Base-by-base conservation (phyloP, 495 filamentous ascomycete genomes). In the Filosporella fistucella region DNA sequence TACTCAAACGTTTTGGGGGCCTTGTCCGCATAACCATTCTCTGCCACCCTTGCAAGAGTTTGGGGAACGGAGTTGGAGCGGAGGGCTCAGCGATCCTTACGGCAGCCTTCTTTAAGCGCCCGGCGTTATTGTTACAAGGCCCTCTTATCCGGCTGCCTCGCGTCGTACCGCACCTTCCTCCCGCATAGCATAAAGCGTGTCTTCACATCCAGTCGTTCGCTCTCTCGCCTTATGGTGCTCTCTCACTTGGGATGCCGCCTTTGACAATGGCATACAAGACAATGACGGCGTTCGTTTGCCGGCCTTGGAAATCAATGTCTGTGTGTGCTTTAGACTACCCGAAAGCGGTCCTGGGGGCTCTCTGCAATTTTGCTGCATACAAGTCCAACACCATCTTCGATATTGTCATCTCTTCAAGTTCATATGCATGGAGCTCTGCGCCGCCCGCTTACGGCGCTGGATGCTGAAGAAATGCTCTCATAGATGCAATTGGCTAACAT, bases 51-150 rank as follows among this genome's bases (percentile, higher is more conserved):
- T 55, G 52, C 30, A 37, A 34, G 13, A 37, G 49, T 51, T 54
- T 51, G 22, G 41, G 18, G 38, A 38, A 20, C 25, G 37, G 40
- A 23, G 49, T 47, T 55, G 36, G 37, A 47, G 36, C 22, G 25
- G 24, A 47, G 13, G 33, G 18, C 12, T 44, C 24, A 47, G 28
- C 32, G 23, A 56, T 41, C 57, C 57, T 51, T 57, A 56, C 50
- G 49, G 43, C 42, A 54, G 49, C 46, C 46, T 51, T 51, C 47
- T 57, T 56, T 56, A 57, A 53, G 57, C 57, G 53, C 54, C 54
- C 53, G 53, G 53, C 53, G 49, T 51, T 47, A 49, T 50, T 47
- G 34, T 33, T 37, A 23, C 46, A 46, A 14, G 42, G 36, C 13
- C 42, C 13, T 23, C 46, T 45, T 50, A 45, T 40, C 53, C 47